phyloP scores from a whole-genome alignment of 495 filamentous ascomycete genomes.

The Geopyxis carbonaria region DNA sequence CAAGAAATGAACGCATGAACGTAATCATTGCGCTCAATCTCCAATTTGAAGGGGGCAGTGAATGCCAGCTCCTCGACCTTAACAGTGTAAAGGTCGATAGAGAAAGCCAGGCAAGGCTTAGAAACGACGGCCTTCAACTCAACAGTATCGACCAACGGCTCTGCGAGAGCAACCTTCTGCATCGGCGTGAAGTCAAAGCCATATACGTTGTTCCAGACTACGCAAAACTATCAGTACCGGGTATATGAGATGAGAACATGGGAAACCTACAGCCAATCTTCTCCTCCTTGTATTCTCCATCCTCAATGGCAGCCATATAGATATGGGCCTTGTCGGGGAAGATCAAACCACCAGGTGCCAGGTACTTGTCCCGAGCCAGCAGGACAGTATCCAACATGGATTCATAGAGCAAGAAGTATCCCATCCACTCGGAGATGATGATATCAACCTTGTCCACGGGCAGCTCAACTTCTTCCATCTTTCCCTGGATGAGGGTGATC shows the following conservation, averaged over 20 bases:
- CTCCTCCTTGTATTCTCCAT: slow-evolving; percentile 65
- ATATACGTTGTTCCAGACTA: slow-evolving; percentile 96
- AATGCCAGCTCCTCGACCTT: slow-evolving; percentile 60
- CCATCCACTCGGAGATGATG: slow-evolving; percentile 99
- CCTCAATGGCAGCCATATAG: slow-evolving; percentile 67
- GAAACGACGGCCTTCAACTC: slow-evolving; percentile 65
- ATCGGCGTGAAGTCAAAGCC: slow-evolving; percentile 92
- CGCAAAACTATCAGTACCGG: slow-evolving; percentile 9
- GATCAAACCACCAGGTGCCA: slow-evolving; percentile 68
- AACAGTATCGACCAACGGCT: slow-evolving; percentile 68
- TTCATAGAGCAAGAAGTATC: slow-evolving; percentile 96
- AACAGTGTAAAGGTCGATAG: slow-evolving; percentile 69
- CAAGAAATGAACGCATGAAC: slow-evolving; percentile 61
- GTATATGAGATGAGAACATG: neutral
- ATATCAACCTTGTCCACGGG: slow-evolving; percentile 88
- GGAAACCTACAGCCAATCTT: slow-evolving; percentile 48
- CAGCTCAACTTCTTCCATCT: slow-evolving; percentile 86
- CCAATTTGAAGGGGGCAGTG: slow-evolving; percentile 41
- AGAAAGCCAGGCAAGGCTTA: slow-evolving; percentile 56
- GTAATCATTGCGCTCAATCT: slow-evolving; percentile 35
- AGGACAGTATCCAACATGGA: slow-evolving; percentile 95
- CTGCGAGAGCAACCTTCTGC: slow-evolving; percentile 64
- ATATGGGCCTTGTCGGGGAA: slow-evolving; percentile 82
- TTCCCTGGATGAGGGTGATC: slow-evolving; percentile 84
- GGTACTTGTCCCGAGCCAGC: slow-evolving; percentile 82